phyloP scores from a whole-genome alignment of 2,329 filamentous ascomycete species.

The Stenocarpella maydis region DNA sequence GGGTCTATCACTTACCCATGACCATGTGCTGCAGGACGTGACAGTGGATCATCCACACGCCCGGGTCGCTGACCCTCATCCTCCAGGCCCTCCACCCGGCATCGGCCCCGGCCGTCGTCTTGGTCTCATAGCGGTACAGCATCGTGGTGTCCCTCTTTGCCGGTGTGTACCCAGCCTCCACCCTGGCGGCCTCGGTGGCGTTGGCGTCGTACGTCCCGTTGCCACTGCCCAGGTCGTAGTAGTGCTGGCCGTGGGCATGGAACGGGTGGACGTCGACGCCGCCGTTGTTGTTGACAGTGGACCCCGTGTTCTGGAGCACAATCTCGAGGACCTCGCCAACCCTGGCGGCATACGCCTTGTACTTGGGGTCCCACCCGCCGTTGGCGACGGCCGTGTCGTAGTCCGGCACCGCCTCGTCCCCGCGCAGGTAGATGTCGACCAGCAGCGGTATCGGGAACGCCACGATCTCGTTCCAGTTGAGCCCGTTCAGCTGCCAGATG shows the following conservation, averaged over 20 bases:
- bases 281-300: slow-evolving; percentile 53
- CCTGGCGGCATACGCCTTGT: slow-evolving; percentile 58
- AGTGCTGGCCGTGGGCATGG: slow-evolving; percentile 63
- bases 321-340: slow-evolving; percentile 66
- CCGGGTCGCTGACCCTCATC: slow-evolving; percentile 56
- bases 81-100: slow-evolving; percentile 70
- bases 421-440: slow-evolving; percentile 60
- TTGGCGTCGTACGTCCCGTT: slow-evolving; percentile 60
- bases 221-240: slow-evolving; percentile 61
- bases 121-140: slow-evolving; percentile 60
- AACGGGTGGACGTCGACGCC: slow-evolving; percentile 57
- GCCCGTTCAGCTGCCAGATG: slow-evolving; percentile 52
- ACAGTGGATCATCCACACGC: slow-evolving; percentile 71
- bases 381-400: slow-evolving; percentile 59
- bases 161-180: slow-evolving; percentile 45
- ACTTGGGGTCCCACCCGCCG: slow-evolving; percentile 61
- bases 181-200: slow-evolving; percentile 55
- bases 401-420: slow-evolving; percentile 55
- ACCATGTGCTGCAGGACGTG: slow-evolving; percentile 66
- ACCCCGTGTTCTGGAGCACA: slow-evolving; percentile 44
- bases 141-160: slow-evolving; percentile 58
- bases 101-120: slow-evolving; percentile 49
- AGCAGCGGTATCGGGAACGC: slow-evolving; percentile 52
- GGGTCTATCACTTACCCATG: slow-evolving; percentile 54
- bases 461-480: slow-evolving; percentile 53